Conservation (phyloP, 129 eudicot genomes). For the Cynara cardunculus region DNA sequence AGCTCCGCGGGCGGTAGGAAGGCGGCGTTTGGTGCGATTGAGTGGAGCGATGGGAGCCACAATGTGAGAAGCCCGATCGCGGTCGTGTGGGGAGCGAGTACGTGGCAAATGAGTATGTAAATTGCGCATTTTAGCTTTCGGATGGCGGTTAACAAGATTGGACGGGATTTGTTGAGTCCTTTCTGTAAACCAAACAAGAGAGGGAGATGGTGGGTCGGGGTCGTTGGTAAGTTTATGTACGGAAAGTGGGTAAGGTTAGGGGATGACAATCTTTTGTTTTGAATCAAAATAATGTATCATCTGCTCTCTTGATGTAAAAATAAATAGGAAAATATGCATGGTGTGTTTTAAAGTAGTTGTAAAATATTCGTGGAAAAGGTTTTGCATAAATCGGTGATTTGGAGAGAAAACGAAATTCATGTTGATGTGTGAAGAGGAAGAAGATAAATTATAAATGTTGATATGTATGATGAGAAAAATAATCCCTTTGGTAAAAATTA, state of each 20-base stretch:
- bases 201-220: not conserved
- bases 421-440: too few relatives aligned
- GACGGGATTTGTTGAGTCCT: not conserved
- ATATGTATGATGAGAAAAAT: too few relatives aligned
- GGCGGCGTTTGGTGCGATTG: constrained; percentile 72
- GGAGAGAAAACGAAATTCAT: too few relatives aligned
- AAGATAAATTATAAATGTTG: too few relatives aligned
- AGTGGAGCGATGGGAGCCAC: constrained; percentile 81
- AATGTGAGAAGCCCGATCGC: constrained; percentile 88
- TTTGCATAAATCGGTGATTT: too few relatives aligned
- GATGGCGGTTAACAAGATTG: not conserved
- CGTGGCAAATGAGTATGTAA: constrained; percentile 28
- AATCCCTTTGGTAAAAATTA: too few relatives aligned
- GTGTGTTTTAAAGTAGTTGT: too few relatives aligned
- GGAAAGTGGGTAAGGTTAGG: not conserved
- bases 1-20: constrained; percentile 19
- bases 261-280: not conserved
- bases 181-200: not conserved
- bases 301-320: not conserved
- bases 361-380: too few relatives aligned
- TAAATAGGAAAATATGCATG: not conserved
- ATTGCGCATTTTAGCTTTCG: not conserved
- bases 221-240: not conserved
- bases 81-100: constrained; percentile 42
- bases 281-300: not conserved